A percentile compares a stretch with the other conserved stretches of the same genome.
Evolutionary conservation across 805 yeast genomes (phyloP).

Genomic region (Torulaspora microellipsoides): DNA sequence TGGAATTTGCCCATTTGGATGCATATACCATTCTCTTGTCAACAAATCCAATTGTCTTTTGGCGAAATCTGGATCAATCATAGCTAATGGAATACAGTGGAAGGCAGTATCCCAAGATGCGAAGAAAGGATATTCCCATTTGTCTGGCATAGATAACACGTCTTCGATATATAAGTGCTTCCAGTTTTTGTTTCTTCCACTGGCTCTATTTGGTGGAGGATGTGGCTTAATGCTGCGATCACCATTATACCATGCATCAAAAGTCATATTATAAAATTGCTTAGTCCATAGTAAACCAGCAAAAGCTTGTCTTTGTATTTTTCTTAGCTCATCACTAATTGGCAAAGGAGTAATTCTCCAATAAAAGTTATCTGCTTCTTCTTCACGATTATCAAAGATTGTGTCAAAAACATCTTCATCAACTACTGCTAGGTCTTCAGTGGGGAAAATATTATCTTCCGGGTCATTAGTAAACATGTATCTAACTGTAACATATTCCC

Average conservation of each 20-base stretch:
- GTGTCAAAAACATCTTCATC: constrained; percentile 74
- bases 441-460: constrained; percentile 27
- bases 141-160: constrained; percentile 84
- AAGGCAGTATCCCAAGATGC: constrained; percentile 98
- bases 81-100: constrained; percentile 88
- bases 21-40: constrained; percentile 96
- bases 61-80: constrained; percentile 91
- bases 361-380: constrained; percentile 90
- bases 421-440: constrained; percentile 40
- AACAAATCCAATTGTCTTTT: constrained; percentile 80
- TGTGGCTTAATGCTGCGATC: constrained; percentile 70
- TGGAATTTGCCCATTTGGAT: constrained; percentile 96
- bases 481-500: constrained; percentile 81
- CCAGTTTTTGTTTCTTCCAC: constrained; percentile 89
- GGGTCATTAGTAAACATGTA: constrained; percentile 54
- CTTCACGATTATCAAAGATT: constrained; percentile 62
- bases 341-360: constrained; percentile 87
- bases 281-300: constrained; percentile 93
- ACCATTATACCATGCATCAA: constrained; percentile 81
- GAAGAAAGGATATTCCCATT: constrained; percentile 94
- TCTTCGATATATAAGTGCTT: constrained; percentile 83
- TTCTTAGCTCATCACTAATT: constrained; percentile 69
- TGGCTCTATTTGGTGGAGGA: constrained; percentile 78
- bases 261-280: constrained; percentile 83
- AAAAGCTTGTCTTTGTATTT: constrained; percentile 87